Evolutionary conservation across 352 stramenopile genomes (phyloP), one percentile per base, ranked within the genome.

Genomic region (Globisporangium emineosum): DNA sequence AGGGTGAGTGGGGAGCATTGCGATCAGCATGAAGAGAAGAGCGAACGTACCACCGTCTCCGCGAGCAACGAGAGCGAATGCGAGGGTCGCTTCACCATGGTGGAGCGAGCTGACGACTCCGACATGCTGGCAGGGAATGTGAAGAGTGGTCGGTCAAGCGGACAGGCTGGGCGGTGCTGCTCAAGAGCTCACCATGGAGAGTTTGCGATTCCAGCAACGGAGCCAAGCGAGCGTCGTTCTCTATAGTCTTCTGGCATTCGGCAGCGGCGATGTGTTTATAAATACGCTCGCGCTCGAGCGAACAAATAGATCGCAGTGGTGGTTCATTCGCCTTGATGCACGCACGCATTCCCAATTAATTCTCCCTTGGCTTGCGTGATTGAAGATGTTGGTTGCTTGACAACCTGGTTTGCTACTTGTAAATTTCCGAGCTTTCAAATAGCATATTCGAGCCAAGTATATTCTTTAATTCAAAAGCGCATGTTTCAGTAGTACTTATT

Each of bases 51-150:
- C 35, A 54, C 71, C 3, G 73, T 76, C 66, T 83, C 76, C 7
- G 71, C 76, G 25, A 83, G 62, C 57, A 68, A 71, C 10, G 76
- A 83, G 30, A 83, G 66, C 54, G 59, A 13, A 43, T 64, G 30
- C 15, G 49, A 60, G 15, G 47, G 56, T 2, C 40, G 30, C 49
- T 68, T 70, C 23, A 64, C n/a, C 52, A 57, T 57, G 17, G 25
- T 25, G 27, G 52, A 57, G 30, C 30, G 30, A 7, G n/a, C 6
- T 9, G 15, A 45, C 6, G 37, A 45, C 15, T 5, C 21, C 15
- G 37, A 10, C 35, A 52, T 61, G 21, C 8, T 9, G 3, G 5
- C 4, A 5, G 2, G 29, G 19, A 3, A 27, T n/a, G 29, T n/a
- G 29, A 6, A 45, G 19, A 27, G 29, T 17, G 29, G 15, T 21